Base-by-base conservation (phyloP, 768 basidiomycete species). In the Podaxis sp. region DNA sequence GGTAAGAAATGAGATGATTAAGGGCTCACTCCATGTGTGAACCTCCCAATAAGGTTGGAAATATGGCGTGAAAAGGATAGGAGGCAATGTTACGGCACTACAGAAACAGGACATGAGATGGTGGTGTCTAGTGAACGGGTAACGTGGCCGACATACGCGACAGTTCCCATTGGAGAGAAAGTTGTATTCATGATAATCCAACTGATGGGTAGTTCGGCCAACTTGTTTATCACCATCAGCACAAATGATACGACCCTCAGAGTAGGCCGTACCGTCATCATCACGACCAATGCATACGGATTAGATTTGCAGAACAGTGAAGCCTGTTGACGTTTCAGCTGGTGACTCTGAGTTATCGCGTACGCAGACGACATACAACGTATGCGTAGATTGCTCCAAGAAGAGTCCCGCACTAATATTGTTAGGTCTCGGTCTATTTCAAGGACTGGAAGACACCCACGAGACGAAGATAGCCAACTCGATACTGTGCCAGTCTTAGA, bases 191-290 rank as follows among this genome's bases (percentile, higher is more conserved):
- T 75, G 36, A 80, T 75, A 38, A 81, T 64, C 74, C 77, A 82
- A 27, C 76, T 79, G 38, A 79, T 73, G 1, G 77, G 78, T 36
- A 82, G 52, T 58, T 82, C 81, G 21, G 77, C 74, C 4, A 72
- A 62, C 79, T 81, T n/a, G 35, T 56, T 44, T 16, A 28, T 27
- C 18, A 10, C 14, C n/a, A 28, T 56, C 21, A 56, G 42, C 4
- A n/a, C 21, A n/a, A 14, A 32, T 4, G 10, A 40, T n/a, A n/a
- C 16, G 4, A n/a, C 16, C 38, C 16, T 14, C 13, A 59, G 14
- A 32, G 1, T 25, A 44, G 21, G 14, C 59, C 71, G 51, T 63
- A 79, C 79, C 14, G 77, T 76, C 32, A 77, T 68, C 67, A 78
- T 64, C 13, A 65, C 63, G 13, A 77, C 75, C 6, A 81, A 66